phyloP scores from a whole-genome alignment of 129 eudicot genomes.

The Tagetes patula region DNA sequence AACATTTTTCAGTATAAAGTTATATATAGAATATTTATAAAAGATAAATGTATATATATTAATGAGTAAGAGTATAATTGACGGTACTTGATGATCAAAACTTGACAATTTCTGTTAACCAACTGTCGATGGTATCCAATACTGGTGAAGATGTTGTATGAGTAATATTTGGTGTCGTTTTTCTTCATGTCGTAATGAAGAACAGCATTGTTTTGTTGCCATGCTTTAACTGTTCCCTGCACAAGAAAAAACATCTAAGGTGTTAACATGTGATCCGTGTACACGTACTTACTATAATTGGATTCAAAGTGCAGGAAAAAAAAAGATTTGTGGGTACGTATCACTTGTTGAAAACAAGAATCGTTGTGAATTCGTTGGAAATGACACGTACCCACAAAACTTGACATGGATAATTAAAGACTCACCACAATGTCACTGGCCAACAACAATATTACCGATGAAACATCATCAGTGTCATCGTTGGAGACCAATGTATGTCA shows the following conservation, averaged over 20 bases:
- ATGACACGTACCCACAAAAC: too few species aligned
- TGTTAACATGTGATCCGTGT: too few species aligned
- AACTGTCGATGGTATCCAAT: background rate
- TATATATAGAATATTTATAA: too few species aligned
- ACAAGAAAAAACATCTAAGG: background rate
- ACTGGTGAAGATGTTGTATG: slow-evolving; percentile 3
- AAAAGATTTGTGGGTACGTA: too few species aligned
- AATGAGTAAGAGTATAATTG: too few species aligned
- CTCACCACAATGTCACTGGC: background rate
- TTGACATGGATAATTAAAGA: background rate
- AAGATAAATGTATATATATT: too few species aligned
- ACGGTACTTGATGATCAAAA: slow-evolving; percentile 1
- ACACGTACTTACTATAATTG: too few species aligned
- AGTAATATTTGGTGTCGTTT: slow-evolving; percentile 13
- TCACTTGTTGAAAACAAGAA: too few species aligned
- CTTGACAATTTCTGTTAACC: background rate
- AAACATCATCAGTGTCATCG: background rate
- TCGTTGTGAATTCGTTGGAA: too few species aligned
- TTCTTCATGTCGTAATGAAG: background rate
- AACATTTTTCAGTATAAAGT: too few species aligned
- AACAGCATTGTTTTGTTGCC: background rate
- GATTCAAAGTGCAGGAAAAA: too few species aligned
- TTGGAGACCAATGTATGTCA: too few species aligned
- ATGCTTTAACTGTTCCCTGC: background rate
- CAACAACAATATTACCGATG: background rate